Conservation (phyloP, 169 alveolate species). For the Eimeria sp. region DNA sequence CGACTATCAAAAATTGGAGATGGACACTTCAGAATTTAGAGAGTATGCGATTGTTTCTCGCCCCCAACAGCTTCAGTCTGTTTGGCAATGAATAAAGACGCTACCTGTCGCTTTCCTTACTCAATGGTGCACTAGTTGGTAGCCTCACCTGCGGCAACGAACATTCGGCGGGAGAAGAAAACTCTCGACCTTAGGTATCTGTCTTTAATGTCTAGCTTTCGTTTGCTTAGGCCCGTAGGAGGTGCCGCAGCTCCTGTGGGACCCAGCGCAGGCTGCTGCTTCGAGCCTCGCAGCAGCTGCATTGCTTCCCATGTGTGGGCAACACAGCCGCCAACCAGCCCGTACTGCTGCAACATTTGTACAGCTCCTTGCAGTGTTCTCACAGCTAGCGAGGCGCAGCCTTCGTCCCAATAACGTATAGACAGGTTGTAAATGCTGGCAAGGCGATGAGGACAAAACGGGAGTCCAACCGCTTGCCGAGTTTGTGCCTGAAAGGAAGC, state of each 20-base stretch:
- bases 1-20: background rate
- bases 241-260: slow-evolving; percentile 34
- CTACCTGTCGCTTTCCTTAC: background rate
- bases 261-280: slow-evolving; percentile 8
- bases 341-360: slow-evolving; percentile 32
- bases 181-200: slow-evolving; percentile 55
- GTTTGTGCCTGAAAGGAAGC: background rate
- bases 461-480: background rate
- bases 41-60: background rate
- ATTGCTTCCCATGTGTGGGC: slow-evolving; percentile 48
- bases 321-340: slow-evolving; percentile 36
- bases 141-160: slow-evolving; percentile 60
- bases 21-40: background rate
- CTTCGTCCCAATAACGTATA: slow-evolving; percentile 63
- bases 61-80: background rate
- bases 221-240: slow-evolving; percentile 6
- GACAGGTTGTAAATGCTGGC: slow-evolving; percentile 64
- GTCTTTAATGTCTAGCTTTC: slow-evolving; percentile 21
- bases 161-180: slow-evolving; percentile 55
- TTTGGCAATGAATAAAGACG: background rate
- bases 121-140: background rate
- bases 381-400: slow-evolving; percentile 30
- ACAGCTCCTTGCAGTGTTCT: slow-evolving; percentile 35
- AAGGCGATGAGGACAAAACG: slow-evolving; percentile 50
- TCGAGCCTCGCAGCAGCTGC: slow-evolving; percentile 41